These are phyloP conservation scores for Candida peoriensis DNA, from an alignment of 805 yeast species.

Conservation along the genomic window DNA sequence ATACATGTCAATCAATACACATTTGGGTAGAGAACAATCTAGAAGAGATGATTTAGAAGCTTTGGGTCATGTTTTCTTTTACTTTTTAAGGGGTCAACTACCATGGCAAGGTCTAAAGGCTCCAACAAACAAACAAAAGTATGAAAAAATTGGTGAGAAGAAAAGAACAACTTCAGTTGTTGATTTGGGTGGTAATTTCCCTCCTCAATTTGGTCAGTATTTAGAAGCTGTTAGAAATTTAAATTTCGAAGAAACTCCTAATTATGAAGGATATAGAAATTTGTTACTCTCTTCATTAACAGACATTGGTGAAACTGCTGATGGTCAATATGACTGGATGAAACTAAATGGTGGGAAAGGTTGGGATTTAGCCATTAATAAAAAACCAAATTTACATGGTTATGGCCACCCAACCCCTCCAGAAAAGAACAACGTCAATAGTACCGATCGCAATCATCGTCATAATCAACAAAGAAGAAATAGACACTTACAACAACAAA, in stretches of 20 bases:
- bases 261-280: constrained; percentile 61
- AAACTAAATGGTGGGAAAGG: constrained; percentile 74
- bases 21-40: constrained; percentile 77
- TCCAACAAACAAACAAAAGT: constrained; percentile 77
- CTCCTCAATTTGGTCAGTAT: constrained; percentile 71
- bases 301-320: constrained; percentile 54
- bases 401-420: constrained; percentile 68
- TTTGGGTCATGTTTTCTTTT: constrained; percentile 76
- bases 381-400: constrained; percentile 77
- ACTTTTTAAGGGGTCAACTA: constrained; percentile 70
- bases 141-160: constrained; percentile 79
- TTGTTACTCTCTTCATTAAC: constrained; percentile 56
- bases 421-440: constrained; percentile 12
- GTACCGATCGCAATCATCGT: constrained; percentile 22
- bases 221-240: constrained; percentile 61
- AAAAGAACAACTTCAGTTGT: constrained; percentile 65
- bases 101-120: constrained; percentile 94
- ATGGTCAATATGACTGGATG: constrained; percentile 79
- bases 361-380: constrained; percentile 72
- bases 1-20: constrained; percentile 87
- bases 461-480: constrained; percentile 24
- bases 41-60: constrained; percentile 81
- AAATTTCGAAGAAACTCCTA: constrained; percentile 77
- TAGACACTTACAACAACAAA: constrained; percentile 25
- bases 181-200: constrained; percentile 57